Conservation (phyloP, 192 early-diverging fungal species). For the Coemansia sp. region DNA sequence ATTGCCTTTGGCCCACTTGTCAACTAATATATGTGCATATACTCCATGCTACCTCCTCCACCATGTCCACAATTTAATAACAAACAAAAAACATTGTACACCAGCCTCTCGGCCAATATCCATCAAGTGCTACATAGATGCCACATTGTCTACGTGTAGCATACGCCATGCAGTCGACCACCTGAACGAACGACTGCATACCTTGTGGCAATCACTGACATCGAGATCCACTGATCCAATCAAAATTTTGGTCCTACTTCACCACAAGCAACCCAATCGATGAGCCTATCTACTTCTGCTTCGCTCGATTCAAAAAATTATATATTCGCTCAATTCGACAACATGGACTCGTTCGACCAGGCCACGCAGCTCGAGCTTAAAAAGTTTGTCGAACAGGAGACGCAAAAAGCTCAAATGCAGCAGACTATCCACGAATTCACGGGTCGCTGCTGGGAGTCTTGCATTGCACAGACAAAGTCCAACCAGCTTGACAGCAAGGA, state of each 20-base stretch:
- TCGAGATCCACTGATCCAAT: not conserved
- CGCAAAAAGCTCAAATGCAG: constrained; percentile 63
- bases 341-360: constrained; percentile 53
- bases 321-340: not conserved
- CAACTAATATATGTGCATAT: not conserved
- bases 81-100: not conserved
- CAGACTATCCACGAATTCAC: constrained; percentile 64
- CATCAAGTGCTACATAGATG: not conserved
- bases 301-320: not conserved
- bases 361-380: constrained; percentile 60
- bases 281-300: not conserved
- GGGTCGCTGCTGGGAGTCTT: constrained; percentile 72
- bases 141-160: not conserved
- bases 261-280: not conserved
- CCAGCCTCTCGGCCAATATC: not conserved
- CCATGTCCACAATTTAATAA: not conserved
- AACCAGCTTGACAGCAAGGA: constrained; percentile 61
- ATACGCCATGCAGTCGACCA: not conserved
- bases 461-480: constrained; percentile 56
- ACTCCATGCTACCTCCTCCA: not conserved
- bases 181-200: not conserved
- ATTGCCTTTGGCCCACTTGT: not conserved
- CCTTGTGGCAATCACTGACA: not conserved
- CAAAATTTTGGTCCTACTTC: not conserved
- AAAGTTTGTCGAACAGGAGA: constrained; percentile 63